A percentile compares a stretch with the other conserved stretches of the same genome.
phyloP scores from a whole-genome alignment of 2,329 filamentous ascomycete genomes.

The Verticillium nubilum region DNA sequence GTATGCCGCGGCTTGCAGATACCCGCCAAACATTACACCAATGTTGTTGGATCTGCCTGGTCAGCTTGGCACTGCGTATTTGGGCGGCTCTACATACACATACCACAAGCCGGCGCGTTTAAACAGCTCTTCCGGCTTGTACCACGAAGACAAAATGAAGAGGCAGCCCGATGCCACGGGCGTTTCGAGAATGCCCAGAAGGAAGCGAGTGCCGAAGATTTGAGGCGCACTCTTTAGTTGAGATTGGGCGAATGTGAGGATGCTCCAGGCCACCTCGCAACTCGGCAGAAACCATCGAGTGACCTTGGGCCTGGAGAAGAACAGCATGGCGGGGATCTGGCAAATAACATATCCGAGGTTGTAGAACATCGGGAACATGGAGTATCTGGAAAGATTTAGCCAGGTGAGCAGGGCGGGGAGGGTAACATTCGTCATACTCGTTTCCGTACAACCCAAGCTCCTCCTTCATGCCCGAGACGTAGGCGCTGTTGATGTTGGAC shows the following conservation, averaged over 20 bases:
- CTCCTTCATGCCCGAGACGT: constrained; percentile 33
- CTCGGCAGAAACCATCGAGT: constrained; percentile 15
- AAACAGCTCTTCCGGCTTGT: constrained; percentile 27
- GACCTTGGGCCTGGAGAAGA: constrained; percentile 12
- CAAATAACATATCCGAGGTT: constrained; percentile 12
- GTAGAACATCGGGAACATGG: constrained; percentile 10
- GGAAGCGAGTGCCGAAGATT: constrained; percentile 22
- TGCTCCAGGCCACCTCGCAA: constrained; percentile 15
- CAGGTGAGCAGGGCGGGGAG: background rate
- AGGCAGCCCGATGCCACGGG: constrained; percentile 11
- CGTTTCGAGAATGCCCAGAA: constrained; percentile 19
- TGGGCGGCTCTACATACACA: constrained; percentile 18
- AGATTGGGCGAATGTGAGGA: constrained; percentile 16
- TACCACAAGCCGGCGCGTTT: constrained; percentile 43
- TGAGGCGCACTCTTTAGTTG: constrained; percentile 17
- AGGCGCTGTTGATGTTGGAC: constrained; percentile 28
- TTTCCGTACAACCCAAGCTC: constrained; percentile 25
- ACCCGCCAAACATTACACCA: constrained; percentile 20
- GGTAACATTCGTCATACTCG: constrained; percentile 15
- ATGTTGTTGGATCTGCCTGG: constrained; percentile 13
- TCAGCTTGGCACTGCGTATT: constrained; percentile 14
- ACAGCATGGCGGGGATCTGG: constrained; percentile 10
- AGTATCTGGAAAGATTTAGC: constrained; percentile 3
- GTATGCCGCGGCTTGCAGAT: constrained; percentile 35
- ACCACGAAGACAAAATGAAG: constrained; percentile 22